Conservation (phyloP, 2,329 filamentous ascomycete species). For the Pseudocercospora cruenta region DNA sequence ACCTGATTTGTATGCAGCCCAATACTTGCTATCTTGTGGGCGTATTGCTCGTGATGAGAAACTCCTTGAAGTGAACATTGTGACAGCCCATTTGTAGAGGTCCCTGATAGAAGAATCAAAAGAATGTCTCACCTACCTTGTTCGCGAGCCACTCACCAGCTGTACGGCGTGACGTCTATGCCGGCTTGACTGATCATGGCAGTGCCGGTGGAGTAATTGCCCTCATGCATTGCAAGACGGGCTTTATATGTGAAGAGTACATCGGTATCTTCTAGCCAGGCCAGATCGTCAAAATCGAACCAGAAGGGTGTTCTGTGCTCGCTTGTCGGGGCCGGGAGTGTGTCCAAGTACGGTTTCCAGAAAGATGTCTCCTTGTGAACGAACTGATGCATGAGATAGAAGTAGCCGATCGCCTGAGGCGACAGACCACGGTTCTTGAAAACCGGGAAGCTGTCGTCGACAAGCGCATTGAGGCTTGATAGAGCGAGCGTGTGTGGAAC, state of each 20-base stretch:
- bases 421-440: constrained; percentile 32
- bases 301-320: constrained; percentile 40
- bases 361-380: constrained; percentile 39
- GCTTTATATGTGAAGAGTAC: constrained; percentile 37
- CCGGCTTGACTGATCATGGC: constrained; percentile 36
- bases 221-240: constrained; percentile 41
- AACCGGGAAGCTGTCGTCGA: constrained; percentile 39
- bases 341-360: constrained; percentile 43
- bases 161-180: constrained; percentile 41
- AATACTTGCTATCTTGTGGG: constrained; percentile 41
- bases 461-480: constrained; percentile 43
- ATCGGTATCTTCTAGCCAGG: constrained; percentile 43
- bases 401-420: constrained; percentile 41
- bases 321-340: constrained; percentile 37
- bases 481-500: constrained; percentile 40
- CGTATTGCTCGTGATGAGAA: constrained; percentile 49
- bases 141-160: constrained; percentile 43
- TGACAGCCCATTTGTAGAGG: constrained; percentile 55
- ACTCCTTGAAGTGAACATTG: constrained; percentile 55
- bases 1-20: constrained; percentile 40
- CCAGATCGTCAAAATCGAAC: constrained; percentile 39
- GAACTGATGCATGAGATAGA: constrained; percentile 43
- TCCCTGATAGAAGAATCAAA: constrained; percentile 43
- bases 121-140: constrained; percentile 33
- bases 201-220: constrained; percentile 42